Evolutionary conservation across 768 basidiomycete species (phyloP).

Genomic region (Auriscalpium vulgare): DNA sequence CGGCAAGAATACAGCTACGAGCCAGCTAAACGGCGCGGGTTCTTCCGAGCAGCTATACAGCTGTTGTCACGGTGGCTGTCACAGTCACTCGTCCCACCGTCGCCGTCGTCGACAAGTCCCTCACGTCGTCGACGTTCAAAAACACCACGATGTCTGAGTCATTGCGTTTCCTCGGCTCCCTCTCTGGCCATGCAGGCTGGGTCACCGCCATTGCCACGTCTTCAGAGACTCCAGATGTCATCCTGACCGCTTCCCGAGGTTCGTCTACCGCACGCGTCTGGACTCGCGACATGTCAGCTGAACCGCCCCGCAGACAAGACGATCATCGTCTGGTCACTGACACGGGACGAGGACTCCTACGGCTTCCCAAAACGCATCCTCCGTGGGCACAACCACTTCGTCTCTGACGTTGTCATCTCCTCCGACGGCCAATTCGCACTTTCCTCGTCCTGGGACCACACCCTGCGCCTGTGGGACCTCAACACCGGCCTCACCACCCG

Average conservation of each 20-base stretch:
- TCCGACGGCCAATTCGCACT: slow-evolving; percentile 99
- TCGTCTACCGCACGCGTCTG: slow-evolving; percentile 17
- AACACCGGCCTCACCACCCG: slow-evolving; percentile 96
- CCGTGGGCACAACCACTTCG: slow-evolving; percentile 98
- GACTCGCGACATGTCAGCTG: slow-evolving; percentile 10
- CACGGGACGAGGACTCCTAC: slow-evolving; percentile 84
- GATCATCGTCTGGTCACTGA: slow-evolving; percentile 98
- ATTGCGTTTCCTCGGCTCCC: slow-evolving; percentile 57
- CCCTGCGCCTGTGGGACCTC: slow-evolving; percentile 98
- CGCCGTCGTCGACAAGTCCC: background rate
- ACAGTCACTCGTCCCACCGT: background rate
- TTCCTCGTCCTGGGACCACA: slow-evolving; percentile 99
- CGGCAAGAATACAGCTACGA: too few relatives aligned
- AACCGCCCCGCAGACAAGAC: slow-evolving; percentile 74
- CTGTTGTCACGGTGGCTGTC: slow-evolving; percentile 15
- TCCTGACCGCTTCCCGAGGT: slow-evolving; percentile 97
- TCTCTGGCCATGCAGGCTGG: slow-evolving; percentile 94
- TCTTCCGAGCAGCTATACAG: slow-evolving; percentile 11
- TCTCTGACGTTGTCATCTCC: slow-evolving; percentile 97
- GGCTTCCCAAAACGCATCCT: slow-evolving; percentile 97
- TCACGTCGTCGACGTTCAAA: slow-evolving; percentile 1
- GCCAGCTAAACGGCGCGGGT: background rate
- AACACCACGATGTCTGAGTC: slow-evolving; percentile 13
- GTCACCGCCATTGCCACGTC: slow-evolving; percentile 98
- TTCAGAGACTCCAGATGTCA: slow-evolving; percentile 98